A percentile compares a stretch with the other conserved stretches of the same genome.
Evolutionary conservation across 495 filamentous ascomycete genomes (phyloP).

Genomic region (Hyaloscypha variabilis): DNA sequence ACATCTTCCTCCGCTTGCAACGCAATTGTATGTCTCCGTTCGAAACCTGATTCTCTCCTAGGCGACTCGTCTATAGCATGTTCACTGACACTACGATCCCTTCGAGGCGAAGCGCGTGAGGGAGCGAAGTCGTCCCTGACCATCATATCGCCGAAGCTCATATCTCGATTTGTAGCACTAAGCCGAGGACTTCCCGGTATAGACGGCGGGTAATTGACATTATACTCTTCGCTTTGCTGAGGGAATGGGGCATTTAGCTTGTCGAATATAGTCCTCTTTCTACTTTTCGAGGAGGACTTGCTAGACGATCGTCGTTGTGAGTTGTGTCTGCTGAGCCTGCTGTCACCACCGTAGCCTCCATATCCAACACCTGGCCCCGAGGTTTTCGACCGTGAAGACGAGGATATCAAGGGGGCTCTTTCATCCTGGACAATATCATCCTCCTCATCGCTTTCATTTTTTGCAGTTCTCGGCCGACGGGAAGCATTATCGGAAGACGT

Average conservation of each 20-base stretch:
- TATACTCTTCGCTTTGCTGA: conserved; percentile 55
- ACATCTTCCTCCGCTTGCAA: conserved; percentile 80
- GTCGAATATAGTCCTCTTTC: conserved; percentile 37
- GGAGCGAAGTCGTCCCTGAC: conserved; percentile 59
- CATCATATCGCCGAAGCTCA: conserved; percentile 81
- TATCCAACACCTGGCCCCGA: conserved; percentile 24
- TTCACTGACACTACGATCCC: conserved; percentile 46
- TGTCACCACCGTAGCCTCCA: conserved; percentile 8
- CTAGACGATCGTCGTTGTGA: conserved; percentile 42
- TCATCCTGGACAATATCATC: conserved; percentile 51
- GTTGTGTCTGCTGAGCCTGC: conserved; percentile 18
- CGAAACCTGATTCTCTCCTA: conserved; percentile 35
- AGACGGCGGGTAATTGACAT: conserved; percentile 97
- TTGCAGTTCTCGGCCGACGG: conserved; percentile 21
- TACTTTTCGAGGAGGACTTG: conserved; percentile 36
- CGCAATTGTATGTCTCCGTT: conserved; percentile 50
- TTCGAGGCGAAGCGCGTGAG: conserved; percentile 37
- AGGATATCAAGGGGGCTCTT: conserved; percentile 58
- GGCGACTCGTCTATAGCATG: conserved; percentile 47
- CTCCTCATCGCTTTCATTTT: conserved; percentile 42
- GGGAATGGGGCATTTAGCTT: conserved; percentile 34
- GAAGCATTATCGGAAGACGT: conserved; percentile 30
- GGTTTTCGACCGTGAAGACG: conserved; percentile 35
- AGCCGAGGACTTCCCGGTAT: conserved; percentile 75
- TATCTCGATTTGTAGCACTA: conserved; percentile 46